Percentiles rank a stretch among this genome's conserved stretches.
These are phyloP conservation scores for Saccharomycopsis sp. DNA, from an alignment of 805 yeast genomes.

Conservation along the genomic window DNA sequence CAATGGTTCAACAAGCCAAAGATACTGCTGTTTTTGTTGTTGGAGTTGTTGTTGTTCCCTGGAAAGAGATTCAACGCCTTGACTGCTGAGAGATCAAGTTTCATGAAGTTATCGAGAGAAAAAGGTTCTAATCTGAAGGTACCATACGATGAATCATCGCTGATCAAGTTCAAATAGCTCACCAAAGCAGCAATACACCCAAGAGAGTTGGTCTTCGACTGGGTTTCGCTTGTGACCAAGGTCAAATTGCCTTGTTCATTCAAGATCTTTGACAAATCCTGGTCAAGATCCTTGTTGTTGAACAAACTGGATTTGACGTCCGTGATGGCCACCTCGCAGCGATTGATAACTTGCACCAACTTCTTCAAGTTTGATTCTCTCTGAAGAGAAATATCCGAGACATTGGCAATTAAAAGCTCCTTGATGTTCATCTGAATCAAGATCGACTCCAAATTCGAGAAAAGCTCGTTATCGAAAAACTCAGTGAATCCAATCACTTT, in stretches of 20 bases:
- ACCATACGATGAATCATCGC: constrained; percentile 49
- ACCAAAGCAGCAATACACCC: constrained; percentile 64
- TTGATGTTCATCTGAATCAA: constrained; percentile 84
- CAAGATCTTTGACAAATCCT: constrained; percentile 49
- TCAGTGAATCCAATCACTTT: constrained; percentile 66
- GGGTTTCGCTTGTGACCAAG: constrained; percentile 49
- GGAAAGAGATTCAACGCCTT: constrained; percentile 86
- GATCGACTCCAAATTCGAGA: constrained; percentile 78
- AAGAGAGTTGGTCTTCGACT: constrained; percentile 45
- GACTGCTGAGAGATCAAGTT: constrained; percentile 84
- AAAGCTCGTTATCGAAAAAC: constrained; percentile 81
- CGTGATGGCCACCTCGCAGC: constrained; percentile 71
- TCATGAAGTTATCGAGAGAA: constrained; percentile 75
- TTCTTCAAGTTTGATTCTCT: constrained; percentile 55
- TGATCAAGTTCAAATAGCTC: constrained; percentile 57
- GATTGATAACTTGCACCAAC: constrained; percentile 62
- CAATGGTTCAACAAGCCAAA: constrained; percentile 85
- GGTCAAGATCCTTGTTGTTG: constrained; percentile 61
- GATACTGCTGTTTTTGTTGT: constrained; percentile 47
- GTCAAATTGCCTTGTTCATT: constrained; percentile 28
- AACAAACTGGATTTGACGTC: constrained; percentile 53
- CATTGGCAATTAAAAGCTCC: constrained; percentile 55
- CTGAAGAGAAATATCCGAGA: constrained; percentile 30
- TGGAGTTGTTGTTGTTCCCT: constrained; percentile 35
- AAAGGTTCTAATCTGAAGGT: constrained; percentile 55